phyloP scores from a whole-genome alignment of 1,139 yeast species.

The Suhomyces kunorum region DNA sequence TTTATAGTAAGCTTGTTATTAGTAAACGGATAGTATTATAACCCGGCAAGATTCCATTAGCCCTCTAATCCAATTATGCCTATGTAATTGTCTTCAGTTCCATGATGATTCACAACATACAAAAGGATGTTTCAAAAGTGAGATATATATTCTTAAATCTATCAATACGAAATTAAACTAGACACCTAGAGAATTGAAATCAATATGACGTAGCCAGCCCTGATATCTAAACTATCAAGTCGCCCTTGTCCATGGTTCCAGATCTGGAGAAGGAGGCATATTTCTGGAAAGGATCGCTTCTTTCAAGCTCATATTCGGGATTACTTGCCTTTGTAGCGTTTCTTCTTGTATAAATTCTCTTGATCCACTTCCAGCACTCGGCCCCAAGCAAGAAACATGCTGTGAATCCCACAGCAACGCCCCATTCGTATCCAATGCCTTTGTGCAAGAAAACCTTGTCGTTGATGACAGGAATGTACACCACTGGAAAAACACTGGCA shows the following conservation, averaged over 20 bases:
- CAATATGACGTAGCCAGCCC: neutral
- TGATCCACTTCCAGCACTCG: slow-evolving; percentile 30
- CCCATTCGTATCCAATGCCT: slow-evolving; percentile 32
- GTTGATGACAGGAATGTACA: slow-evolving; percentile 32
- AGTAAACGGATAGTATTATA: slow-evolving; percentile 3
- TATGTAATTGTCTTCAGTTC: too few relatives aligned
- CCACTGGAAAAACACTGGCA: slow-evolving; percentile 29
- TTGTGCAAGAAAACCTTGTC: slow-evolving; percentile 29
- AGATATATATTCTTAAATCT: too few relatives aligned
- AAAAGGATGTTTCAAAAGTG: too few relatives aligned
- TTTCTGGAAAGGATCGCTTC: slow-evolving; percentile 29
- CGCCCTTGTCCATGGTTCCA: slow-evolving; percentile 23
- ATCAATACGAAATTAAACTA: too few relatives aligned
- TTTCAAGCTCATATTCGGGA: slow-evolving; percentile 32
- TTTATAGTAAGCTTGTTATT: slow-evolving; percentile 3
- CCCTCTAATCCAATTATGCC: too few relatives aligned
- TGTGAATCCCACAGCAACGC: slow-evolving; percentile 26
- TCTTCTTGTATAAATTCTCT: slow-evolving; percentile 24
- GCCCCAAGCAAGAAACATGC: slow-evolving; percentile 25
- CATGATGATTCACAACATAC: too few relatives aligned
- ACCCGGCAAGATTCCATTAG: neutral
- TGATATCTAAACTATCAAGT: slow-evolving; percentile 3
- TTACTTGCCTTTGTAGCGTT: slow-evolving; percentile 19
- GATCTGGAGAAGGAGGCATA: slow-evolving; percentile 30
- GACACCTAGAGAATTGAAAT: slow-evolving; percentile 1